Conservation (phyloP, 2,329 filamentous ascomycete genomes). For the Hortaea sp. region DNA sequence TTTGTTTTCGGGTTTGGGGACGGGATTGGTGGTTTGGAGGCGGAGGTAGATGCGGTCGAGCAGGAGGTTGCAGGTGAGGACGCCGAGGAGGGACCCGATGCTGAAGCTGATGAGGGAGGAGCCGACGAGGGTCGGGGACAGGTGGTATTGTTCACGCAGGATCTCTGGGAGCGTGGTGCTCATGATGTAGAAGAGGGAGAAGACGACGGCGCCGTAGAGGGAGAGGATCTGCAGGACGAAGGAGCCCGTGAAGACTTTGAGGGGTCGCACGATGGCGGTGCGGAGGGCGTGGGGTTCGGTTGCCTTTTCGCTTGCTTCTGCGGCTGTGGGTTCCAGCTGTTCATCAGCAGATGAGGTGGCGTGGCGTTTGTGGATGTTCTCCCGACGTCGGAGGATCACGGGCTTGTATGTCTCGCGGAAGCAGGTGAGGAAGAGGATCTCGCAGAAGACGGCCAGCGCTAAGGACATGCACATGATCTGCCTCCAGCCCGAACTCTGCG, state of each 20-base stretch:
- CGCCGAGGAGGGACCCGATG: constrained; percentile 30
- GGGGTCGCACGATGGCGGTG: constrained; percentile 31
- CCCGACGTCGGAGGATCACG: constrained; percentile 39
- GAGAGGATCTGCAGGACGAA: constrained; percentile 45
- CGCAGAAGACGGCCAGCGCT: constrained; percentile 38
- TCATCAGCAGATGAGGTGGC: neutral
- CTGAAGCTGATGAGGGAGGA: constrained; percentile 47
- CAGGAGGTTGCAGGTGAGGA: constrained; percentile 25
- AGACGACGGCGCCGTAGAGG: constrained; percentile 32
- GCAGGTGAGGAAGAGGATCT: constrained; percentile 40
- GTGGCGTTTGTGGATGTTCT: no score
- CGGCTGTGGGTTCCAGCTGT: constrained; percentile 4
- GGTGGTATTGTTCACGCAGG: constrained; percentile 30
- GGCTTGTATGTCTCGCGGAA: constrained; percentile 54
- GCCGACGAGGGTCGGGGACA: constrained; percentile 43
- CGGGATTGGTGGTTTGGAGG: constrained; percentile 15
- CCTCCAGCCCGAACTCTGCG: constrained; percentile 47
- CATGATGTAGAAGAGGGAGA: constrained; percentile 38
- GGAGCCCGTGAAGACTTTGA: constrained; percentile 37
- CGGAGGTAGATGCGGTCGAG: constrained; percentile 29
- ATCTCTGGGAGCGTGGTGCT: constrained; percentile 37
- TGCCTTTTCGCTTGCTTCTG: neutral
- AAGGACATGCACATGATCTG: constrained; percentile 42
- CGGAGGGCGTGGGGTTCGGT: constrained; percentile 14
- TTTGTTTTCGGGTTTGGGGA: constrained; percentile 49